A percentile compares a stretch with the other conserved stretches of the same genome.
These are phyloP conservation scores for Emergomyces orientalis DNA, from an alignment of 2,329 filamentous ascomycete species.

Conservation along the genomic window DNA sequence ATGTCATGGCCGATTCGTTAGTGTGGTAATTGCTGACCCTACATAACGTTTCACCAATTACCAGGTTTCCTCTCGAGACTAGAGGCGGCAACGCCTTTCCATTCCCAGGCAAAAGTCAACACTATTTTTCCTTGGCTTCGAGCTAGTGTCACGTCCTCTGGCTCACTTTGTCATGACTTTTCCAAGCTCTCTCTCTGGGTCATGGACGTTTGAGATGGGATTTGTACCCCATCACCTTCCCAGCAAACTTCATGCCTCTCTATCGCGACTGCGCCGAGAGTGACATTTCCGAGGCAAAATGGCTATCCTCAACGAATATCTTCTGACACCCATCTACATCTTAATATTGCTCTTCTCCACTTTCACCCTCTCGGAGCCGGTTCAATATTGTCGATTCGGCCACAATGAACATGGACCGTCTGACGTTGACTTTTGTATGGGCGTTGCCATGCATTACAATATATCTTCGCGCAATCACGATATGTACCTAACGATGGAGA, in stretches of 20 bases:
- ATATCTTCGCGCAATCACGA: not conserved
- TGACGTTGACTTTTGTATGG: slow-evolving; percentile 5
- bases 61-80: not conserved
- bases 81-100: not conserved
- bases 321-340: not conserved
- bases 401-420: not conserved
- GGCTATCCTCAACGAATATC: not conserved
- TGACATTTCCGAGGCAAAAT: not conserved
- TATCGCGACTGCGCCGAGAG: not conserved
- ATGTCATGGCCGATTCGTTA: not conserved
- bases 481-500: slow-evolving; percentile 2
- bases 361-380: not conserved
- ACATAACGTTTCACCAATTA: not conserved
- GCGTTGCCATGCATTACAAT: slow-evolving; percentile 1
- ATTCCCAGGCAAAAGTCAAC: not conserved
- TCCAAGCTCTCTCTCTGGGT: not conserved
- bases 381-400: slow-evolving; percentile 3
- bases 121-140: not conserved
- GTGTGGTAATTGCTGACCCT: not conserved
- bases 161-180: not conserved
- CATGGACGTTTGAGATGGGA: not conserved
- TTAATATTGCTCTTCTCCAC: not conserved
- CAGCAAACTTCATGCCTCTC: not conserved
- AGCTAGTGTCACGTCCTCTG: not conserved
- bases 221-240: not conserved